Evolutionary conservation across 176 grass and related monocot genomes (phyloP).

Genomic region (Cenchrus fungigraminus): DNA sequence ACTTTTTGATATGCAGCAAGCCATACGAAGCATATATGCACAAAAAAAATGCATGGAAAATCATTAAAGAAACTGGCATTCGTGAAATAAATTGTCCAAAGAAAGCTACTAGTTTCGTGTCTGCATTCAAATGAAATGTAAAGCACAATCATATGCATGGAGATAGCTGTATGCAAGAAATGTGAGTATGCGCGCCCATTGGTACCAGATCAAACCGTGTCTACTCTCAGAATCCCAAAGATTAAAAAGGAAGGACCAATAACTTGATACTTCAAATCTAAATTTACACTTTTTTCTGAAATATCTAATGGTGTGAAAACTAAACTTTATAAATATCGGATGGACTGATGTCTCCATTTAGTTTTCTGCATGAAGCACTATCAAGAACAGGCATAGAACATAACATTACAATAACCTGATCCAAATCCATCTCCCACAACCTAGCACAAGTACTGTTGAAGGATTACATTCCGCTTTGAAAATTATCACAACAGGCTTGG

Average conservation of each 20-base stretch:
- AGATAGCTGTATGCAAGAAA: background rate
- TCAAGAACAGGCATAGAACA: background rate
- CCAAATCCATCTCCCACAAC: background rate
- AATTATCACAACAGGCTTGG: background rate
- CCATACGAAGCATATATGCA: constrained; percentile 27
- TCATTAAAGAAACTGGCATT: background rate
- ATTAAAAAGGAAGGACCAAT: background rate
- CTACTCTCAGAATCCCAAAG: background rate
- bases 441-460: background rate
- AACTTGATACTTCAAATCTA: background rate
- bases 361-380: constrained; percentile 7
- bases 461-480: background rate
- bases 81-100: background rate
- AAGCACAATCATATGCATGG: background rate
- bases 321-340: background rate
- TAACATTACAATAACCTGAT: background rate
- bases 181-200: background rate
- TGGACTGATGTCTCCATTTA: background rate
- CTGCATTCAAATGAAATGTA: background rate
- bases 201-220: background rate
- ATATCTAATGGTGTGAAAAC: background rate
- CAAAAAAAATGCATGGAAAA: background rate
- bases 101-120: background rate
- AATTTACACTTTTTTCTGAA: background rate
- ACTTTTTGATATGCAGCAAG: background rate